Evolutionary conservation across 2,329 filamentous ascomycete species (phyloP).

Genomic region (Cladosporium sp.): DNA sequence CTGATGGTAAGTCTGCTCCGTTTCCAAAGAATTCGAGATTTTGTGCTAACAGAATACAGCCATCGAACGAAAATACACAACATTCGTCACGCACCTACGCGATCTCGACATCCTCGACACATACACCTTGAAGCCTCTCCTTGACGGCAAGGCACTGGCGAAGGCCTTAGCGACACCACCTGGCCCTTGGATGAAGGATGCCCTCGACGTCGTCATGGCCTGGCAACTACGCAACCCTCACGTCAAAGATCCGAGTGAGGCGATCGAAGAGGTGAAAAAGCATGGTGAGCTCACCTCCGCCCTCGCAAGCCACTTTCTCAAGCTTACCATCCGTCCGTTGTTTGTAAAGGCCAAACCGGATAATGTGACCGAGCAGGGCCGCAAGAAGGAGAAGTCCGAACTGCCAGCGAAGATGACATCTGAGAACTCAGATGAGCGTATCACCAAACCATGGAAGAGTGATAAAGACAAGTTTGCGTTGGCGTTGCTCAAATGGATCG

Average conservation of each 20-base stretch:
- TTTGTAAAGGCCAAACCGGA: slow-evolving; percentile 61
- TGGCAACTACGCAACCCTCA: slow-evolving; percentile 87
- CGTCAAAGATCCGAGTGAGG: slow-evolving; percentile 56
- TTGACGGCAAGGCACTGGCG: slow-evolving; percentile 75
- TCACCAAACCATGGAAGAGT: slow-evolving; percentile 64
- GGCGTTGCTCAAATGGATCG: slow-evolving; percentile 63
- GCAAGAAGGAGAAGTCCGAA: slow-evolving; percentile 53
- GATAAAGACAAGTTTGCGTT: slow-evolving; percentile 52
- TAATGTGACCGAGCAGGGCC: slow-evolving; percentile 59
- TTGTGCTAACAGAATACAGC: slow-evolving; percentile 32
- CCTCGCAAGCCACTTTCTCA: slow-evolving; percentile 60
- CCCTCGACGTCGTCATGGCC: slow-evolving; percentile 75
- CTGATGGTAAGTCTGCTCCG: slow-evolving; percentile 46
- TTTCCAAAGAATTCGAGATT: not conserved
- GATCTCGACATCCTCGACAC: slow-evolving; percentile 55
- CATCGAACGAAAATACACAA: slow-evolving; percentile 55
- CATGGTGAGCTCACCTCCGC: slow-evolving; percentile 53
- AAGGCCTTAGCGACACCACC: slow-evolving; percentile 67
- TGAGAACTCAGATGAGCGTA: slow-evolving; percentile 41
- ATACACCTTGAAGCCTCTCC: slow-evolving; percentile 50
- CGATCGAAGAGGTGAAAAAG: slow-evolving; percentile 49
- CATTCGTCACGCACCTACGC: slow-evolving; percentile 56
- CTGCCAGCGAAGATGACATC: slow-evolving; percentile 42
- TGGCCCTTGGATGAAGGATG: slow-evolving; percentile 81
- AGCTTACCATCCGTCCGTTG: slow-evolving; percentile 65